These are phyloP conservation scores for Ciborinia camelliae DNA, from an alignment of 2,329 filamentous ascomycete genomes.

Conservation along the genomic window DNA sequence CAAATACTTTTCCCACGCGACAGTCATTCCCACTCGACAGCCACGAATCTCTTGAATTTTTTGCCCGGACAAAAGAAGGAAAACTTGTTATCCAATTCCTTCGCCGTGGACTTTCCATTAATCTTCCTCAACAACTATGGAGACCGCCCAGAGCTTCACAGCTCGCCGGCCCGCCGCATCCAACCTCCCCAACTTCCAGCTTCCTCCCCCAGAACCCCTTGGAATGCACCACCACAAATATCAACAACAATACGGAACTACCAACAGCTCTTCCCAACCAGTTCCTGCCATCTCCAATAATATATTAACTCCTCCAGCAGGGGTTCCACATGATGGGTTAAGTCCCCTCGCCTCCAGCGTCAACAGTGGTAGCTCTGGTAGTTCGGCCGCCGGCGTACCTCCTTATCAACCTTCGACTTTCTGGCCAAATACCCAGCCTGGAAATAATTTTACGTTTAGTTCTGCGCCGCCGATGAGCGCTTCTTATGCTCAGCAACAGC, in stretches of 20 bases:
- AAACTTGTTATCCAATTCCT: constrained; percentile 9
- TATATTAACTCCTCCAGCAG: constrained; percentile 45
- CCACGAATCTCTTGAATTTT: neutral
- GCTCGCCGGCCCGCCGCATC: constrained; percentile 67
- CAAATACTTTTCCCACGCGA: neutral
- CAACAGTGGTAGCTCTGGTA: constrained; percentile 56
- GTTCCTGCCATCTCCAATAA: constrained; percentile 40
- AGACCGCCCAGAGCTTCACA: constrained; percentile 62
- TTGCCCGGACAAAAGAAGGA: neutral
- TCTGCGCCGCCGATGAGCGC: constrained; percentile 43
- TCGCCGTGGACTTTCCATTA: constrained; percentile 33
- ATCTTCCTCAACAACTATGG: constrained; percentile 43
- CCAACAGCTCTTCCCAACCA: constrained; percentile 40
- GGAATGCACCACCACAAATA: constrained; percentile 45
- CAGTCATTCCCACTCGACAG: constrained; percentile 1
- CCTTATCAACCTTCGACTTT: constrained; percentile 60
- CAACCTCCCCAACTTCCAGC: constrained; percentile 65
- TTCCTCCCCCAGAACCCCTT: constrained; percentile 58
- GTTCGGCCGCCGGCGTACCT: constrained; percentile 53
- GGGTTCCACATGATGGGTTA: constrained; percentile 56
- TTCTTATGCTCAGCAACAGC: constrained; percentile 30
- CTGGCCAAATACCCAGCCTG: constrained; percentile 49
- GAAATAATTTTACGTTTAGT: constrained; percentile 52
- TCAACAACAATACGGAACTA: constrained; percentile 42
- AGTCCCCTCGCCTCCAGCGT: constrained; percentile 59